These are phyloP conservation scores for Erysimum cheiri DNA, from an alignment of 441 rosid genomes.

Conservation along the genomic window DNA sequence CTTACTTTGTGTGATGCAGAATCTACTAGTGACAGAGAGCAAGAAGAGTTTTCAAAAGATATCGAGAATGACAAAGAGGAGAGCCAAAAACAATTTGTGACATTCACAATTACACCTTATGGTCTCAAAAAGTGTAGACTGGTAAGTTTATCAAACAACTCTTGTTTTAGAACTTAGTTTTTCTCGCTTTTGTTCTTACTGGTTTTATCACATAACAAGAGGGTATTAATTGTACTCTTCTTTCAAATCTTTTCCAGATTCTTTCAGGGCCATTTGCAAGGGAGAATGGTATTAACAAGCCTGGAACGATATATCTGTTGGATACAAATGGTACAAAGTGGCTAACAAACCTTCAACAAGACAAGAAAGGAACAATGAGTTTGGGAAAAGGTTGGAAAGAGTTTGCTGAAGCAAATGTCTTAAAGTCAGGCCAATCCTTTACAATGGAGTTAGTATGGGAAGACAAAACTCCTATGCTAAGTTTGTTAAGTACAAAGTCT, in stretches of 20 bases:
- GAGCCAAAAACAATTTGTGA: neutral
- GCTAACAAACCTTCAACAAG: neutral
- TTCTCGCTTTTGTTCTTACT: neutral
- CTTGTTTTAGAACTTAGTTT: neutral
- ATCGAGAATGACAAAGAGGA: neutral
- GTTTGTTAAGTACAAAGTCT: neutral
- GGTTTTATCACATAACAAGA: neutral
- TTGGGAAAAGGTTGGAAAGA: constrained; percentile 21
- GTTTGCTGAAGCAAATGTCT: constrained; percentile 6
- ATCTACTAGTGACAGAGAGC: constrained; percentile 17
- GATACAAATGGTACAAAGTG: constrained; percentile 2
- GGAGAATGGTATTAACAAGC: constrained; percentile 1
- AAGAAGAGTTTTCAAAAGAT: constrained; percentile 11
- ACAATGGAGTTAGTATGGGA: constrained; percentile 2
- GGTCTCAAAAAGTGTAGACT: neutral
- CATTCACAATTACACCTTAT: neutral
- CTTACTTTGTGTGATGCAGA: constrained; percentile 25
- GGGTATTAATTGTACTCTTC: neutral
- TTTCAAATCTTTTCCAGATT: neutral
- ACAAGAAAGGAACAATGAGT: neutral
- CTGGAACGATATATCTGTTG: constrained; percentile 17
- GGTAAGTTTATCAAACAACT: constrained; percentile 21
- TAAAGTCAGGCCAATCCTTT: constrained; percentile 10
- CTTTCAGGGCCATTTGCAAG: neutral
- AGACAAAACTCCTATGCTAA: constrained; percentile 16